phyloP scores from a whole-genome alignment of 2,329 filamentous ascomycete species.

The Curvularia sp. region DNA sequence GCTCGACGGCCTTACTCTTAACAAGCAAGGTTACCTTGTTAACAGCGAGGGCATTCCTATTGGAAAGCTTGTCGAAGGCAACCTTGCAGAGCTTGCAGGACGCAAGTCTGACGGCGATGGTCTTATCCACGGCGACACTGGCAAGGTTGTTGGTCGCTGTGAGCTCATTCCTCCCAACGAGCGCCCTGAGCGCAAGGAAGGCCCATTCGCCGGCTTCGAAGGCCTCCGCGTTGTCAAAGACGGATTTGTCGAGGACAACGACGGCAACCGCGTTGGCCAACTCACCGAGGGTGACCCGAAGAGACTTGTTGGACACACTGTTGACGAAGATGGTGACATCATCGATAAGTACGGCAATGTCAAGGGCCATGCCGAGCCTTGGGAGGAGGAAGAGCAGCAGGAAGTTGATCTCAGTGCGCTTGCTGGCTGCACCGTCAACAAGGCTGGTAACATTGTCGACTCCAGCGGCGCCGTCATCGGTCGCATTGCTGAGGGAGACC shows the following conservation, averaged over 20 bases:
- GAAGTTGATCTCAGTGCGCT: slow-evolving; percentile 66
- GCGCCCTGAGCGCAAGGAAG: slow-evolving; percentile 65
- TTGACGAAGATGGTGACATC: slow-evolving; percentile 84
- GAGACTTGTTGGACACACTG: slow-evolving; percentile 72
- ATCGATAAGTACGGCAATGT: slow-evolving; percentile 75
- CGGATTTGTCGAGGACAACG: slow-evolving; percentile 75
- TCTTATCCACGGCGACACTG: slow-evolving; percentile 63
- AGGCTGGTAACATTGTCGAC: slow-evolving; percentile 68
- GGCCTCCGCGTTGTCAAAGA: slow-evolving; percentile 73
- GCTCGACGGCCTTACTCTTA: slow-evolving; percentile 62
- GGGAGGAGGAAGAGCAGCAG: slow-evolving; percentile 58
- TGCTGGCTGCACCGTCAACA: slow-evolving; percentile 69
- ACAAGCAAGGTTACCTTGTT: slow-evolving; percentile 67
- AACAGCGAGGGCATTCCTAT: slow-evolving; percentile 61
- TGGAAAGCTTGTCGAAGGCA: slow-evolving; percentile 64
- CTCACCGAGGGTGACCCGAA: slow-evolving; percentile 75
- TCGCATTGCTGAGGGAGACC: slow-evolving; percentile 64
- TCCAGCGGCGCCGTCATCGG: slow-evolving; percentile 65
- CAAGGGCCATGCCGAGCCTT: slow-evolving; percentile 66
- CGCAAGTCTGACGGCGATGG: slow-evolving; percentile 64
- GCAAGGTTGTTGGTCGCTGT: slow-evolving; percentile 64
- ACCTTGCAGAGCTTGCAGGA: slow-evolving; percentile 63
- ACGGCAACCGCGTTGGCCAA: slow-evolving; percentile 78
- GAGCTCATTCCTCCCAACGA: slow-evolving; percentile 66
- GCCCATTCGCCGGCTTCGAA: slow-evolving; percentile 71